Evolutionary conservation across 1,284 basidiomycete species (phyloP), one percentile per base, ranked within the genome.

Genomic region (Ganoderma meredithae): DNA sequence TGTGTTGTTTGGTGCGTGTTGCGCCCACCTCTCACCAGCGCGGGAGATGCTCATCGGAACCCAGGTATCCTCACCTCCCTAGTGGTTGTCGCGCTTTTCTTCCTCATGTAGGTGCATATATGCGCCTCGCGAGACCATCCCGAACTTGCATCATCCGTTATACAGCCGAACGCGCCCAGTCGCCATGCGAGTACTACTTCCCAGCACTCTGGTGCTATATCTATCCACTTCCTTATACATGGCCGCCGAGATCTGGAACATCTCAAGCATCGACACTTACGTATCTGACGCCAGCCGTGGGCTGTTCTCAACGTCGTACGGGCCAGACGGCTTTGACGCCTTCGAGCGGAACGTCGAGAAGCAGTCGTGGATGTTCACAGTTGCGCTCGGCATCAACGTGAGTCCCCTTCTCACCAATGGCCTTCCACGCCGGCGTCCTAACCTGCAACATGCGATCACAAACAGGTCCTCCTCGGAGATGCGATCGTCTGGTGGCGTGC

Each of bases 401-500:
- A 47, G 59, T 33, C 41, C n/a, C n/a, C n/a, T n/a, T n/a, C n/a
- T n/a, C n/a, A n/a, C n/a, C n/a, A n/a, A n/a, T n/a, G n/a, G n/a
- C n/a, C n/a, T n/a, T n/a, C n/a, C n/a, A n/a, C n/a, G n/a, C n/a
- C n/a, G n/a, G n/a, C n/a, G n/a, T 31, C 31, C 31, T 31, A 31
- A 31, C 5, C 3, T 31, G 31, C 31, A 5, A 31, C 31, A 5
- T 15, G 7, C 41, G 12, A 25, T 40, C 15, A 7, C 22, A 53
- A 49, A 47, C 47, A 52, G 47, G 12, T 65, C 9, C 1, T 53
- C 25, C 22, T 61, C 2, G 60, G 64, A 7, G 64, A 65, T 59
- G 47, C 39, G 2, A 59, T 61, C 22, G 64, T 65, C 31, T 65
- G 64, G 64, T 61, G 64, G 64, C 58, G 64, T 15, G 64, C 59